Evolutionary conservation across 2,329 filamentous ascomycete genomes (phyloP), one percentile per base, ranked within the genome.

Genomic region (Sporothrix globosa): DNA sequence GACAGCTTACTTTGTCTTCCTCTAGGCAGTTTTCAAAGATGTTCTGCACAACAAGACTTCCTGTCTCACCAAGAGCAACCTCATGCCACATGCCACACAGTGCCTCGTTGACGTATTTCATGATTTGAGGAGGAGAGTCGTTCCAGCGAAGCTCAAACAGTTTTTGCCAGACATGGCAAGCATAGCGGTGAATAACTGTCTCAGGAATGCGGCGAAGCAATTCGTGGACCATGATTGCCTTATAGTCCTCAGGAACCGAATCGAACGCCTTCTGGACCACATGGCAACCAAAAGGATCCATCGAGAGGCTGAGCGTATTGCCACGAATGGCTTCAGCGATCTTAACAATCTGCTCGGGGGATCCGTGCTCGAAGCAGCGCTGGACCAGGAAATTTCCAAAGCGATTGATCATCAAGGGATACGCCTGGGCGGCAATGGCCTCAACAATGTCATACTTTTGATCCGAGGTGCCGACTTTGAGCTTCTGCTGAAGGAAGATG

Each of bases 21-120:
- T 99, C 96, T 41, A 98, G 87, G 77, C 96, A 99, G 77, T 99
- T 99, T 83, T 99, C 96, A 79, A 99, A 99, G 78, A 99, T 99
- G 80, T 99, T 99, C 81, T 99, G 96, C 65, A 99, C 96, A 60
- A 99, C 96, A 76, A 99, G 85, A 79, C 96, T 99, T 72, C 96
- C 96, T 13, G 96, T 99, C 83, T 99, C 96, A 48, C 96, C 96
- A 68, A 98, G 84, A 27, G 96, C 96, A 73, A 99, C 96, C 77
- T 99, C 95, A 77, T 98, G 94, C 96, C 96, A 99, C 93, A 98
- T 98, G 72, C 95, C 95, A 71, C 89, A 88, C 69, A 99, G 87
- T 72, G 96, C 92, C 76, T 98, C 93, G 77, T 99, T 99, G 81
- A 99, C 96, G 77, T 92, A 97, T 77, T 92, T 92, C 96, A 99